Evolutionary conservation across 257 asterid genomes (phyloP).

Genomic region (Nicotiana tomentosiformis): DNA sequence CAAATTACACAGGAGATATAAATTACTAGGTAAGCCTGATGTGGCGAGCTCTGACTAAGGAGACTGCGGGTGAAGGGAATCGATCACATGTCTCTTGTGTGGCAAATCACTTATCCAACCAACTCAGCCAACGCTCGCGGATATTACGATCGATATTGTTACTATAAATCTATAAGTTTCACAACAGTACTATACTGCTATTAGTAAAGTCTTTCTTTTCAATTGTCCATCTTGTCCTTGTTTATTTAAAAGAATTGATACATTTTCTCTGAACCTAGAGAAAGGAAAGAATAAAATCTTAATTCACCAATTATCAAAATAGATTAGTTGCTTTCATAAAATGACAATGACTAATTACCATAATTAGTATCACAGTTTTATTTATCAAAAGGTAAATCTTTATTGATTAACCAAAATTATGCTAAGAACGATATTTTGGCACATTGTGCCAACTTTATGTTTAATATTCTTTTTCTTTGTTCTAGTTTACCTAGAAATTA

Average conservation of each 20-base stretch:
- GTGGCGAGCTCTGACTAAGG: too few relatives aligned
- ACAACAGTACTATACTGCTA: not conserved
- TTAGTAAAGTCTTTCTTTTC: not conserved
- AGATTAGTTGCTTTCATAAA: not conserved
- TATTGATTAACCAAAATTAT: not conserved
- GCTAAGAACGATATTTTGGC: not conserved
- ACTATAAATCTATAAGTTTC: not conserved
- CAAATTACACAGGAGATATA: too few relatives aligned
- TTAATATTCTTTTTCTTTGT: not conserved
- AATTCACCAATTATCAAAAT: not conserved
- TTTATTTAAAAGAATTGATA: not conserved
- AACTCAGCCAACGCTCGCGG: too few relatives aligned
- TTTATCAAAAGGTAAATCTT: not conserved
- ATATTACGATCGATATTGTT: not conserved
- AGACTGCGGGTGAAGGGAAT: fast-evolving
- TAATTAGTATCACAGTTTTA: not conserved
- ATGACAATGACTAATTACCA: not conserved
- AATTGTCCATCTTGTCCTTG: not conserved
- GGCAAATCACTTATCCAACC: too few relatives aligned
- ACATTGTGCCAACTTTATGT: not conserved
- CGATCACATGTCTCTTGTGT: too few relatives aligned
- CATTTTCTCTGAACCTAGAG: not conserved
- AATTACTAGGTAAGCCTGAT: too few relatives aligned
- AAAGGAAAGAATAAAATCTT: not conserved
- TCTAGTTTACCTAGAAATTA: not conserved